Percentiles rank a stretch among this genome's conserved stretches.
Conservation (phyloP, 2,329 filamentous ascomycete species). For the Aspergillus eucalypticola region DNA sequence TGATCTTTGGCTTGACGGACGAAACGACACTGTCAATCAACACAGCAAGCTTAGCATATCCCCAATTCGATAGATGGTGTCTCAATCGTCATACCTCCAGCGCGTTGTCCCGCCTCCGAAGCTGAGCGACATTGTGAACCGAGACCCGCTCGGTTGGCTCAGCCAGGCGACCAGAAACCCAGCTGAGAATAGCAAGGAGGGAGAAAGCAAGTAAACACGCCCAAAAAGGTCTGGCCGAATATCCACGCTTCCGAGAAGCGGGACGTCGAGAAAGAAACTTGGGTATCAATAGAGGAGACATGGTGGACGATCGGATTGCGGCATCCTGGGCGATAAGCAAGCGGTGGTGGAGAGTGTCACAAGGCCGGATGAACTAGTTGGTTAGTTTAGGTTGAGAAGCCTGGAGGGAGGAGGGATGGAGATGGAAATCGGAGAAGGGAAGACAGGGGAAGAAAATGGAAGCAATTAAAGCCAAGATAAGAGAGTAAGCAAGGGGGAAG, state of each 20-base stretch:
- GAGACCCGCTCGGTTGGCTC: neutral
- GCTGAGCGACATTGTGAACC: neutral
- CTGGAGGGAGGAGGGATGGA: neutral
- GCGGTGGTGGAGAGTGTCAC: neutral
- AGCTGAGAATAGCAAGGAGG: conserved; percentile 34
- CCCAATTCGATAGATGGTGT: neutral
- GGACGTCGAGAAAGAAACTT: conserved; percentile 23
- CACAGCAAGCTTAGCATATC: neutral
- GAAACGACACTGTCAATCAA: conserved; percentile 64
- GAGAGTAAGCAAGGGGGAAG: neutral
- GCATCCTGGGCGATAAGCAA: conserved; percentile 28
- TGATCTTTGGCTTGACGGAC: conserved; percentile 78
- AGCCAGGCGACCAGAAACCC: conserved; percentile 17
- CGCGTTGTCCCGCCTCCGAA: conserved; percentile 25
- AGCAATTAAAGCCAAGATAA: neutral
- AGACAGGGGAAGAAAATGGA: neutral
- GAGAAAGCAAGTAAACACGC: conserved; percentile 44
- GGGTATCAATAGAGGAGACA: conserved; percentile 26
- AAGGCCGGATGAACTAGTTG: neutral
- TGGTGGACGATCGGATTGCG: conserved; percentile 22
- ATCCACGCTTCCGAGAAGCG: conserved; percentile 30
- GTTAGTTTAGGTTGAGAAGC: neutral
- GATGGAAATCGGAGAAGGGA: neutral
- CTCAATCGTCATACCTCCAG: conserved; percentile 27
- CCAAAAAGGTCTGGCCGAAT: conserved; percentile 50